phyloP scores from a whole-genome alignment of 306 rosid genomes.

The Prunus persica region Prunus_persica_NCBIv2 NC_034009.1:46336001-46336500 shows the following conservation, averaged over 20 bases:
- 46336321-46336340: too few relatives aligned
- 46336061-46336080: background rate
- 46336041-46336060: background rate
- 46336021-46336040: conserved; percentile 54
- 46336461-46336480: background rate
- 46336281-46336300: background rate
- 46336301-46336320: background rate
- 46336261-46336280: too few relatives aligned
- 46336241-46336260: background rate
- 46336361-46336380: background rate
- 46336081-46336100: background rate
- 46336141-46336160: conserved; percentile 88
- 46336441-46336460: background rate
- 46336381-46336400: background rate
- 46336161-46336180: conserved; percentile 90
- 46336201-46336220: background rate
- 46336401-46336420: background rate
- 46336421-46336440: background rate
- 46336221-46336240: background rate
- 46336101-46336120: conserved; percentile 56
- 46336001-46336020: conserved; percentile 82
- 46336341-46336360: background rate
- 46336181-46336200: conserved; percentile 66
- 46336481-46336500: background rate
- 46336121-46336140: conserved; percentile 73